Evolutionary conservation across 257 asterid species (phyloP).

Genomic region (Fraxinus quadrangulata): DNA sequence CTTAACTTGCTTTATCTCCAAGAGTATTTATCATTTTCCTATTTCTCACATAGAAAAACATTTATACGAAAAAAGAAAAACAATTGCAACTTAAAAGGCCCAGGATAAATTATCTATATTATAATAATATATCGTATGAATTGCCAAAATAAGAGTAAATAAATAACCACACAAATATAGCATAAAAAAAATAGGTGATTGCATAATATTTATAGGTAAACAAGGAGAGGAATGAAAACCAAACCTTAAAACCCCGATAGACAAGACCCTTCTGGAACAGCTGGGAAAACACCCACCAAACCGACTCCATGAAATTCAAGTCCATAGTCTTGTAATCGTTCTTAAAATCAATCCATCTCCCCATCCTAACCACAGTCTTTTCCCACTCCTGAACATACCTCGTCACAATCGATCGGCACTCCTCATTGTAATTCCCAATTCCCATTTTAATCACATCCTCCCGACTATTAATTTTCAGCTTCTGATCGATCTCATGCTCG

Average conservation of each 20-base stretch:
- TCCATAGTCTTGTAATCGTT: conserved; percentile 97
- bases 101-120: background rate
- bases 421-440: conserved; percentile 78
- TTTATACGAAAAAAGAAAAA: too few relatives aligned
- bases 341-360: conserved; percentile 92
- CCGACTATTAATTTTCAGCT: conserved; percentile 60
- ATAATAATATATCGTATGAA: background rate
- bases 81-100: background rate
- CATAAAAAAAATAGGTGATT: background rate
- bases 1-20: background rate
- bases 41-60: too few relatives aligned
- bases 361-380: conserved; percentile 84
- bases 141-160: background rate
- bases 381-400: conserved; percentile 96
- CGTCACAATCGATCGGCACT: conserved; percentile 82
- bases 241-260: conserved; percentile 89
- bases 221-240: background rate
- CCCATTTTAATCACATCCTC: conserved; percentile 84
- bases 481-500: conserved; percentile 83
- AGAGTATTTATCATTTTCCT: background rate
- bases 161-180: background rate
- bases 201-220: background rate
- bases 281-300: conserved; percentile 96
- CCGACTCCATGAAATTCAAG: conserved; percentile 83
- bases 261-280: conserved; percentile 75